Base-by-base conservation (phyloP, 805 yeast species). In the Nakazawaea wyomingensis region DNA sequence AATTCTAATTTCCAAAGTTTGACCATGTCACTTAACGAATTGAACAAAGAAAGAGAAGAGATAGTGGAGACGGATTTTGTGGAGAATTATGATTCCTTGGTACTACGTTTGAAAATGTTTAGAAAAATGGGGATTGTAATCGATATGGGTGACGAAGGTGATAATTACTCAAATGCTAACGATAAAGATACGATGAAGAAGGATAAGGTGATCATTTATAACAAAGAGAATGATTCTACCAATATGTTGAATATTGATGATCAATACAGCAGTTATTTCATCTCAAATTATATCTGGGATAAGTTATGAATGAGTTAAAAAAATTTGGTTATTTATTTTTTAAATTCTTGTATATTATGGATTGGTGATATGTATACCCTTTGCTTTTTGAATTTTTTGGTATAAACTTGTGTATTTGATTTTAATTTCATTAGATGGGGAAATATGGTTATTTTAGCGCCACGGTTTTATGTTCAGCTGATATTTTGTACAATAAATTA, bases 261-360 rank as follows among this genome's bases (percentile, higher is more conserved):
- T 39, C 72, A 76, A 46, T 76, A 80, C 48, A 77, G 84, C 52
- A 81, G 80, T 46, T 82, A 72, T 53, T 85, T 84, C 58, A 73
- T 84, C 24, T 74, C 87, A 11, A 85, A 86, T 54, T 82, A 76
- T 55, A 74, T 86, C 26, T 86, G 96, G 96, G 93, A 85, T 48
- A 71, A 74, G 42, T 50, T 77, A 49, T 70, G 46, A 51, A n/a
- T n/a, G n/a, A 9, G 16, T 22, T 36, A 24, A 10, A 8, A 10
- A 24, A 24, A 8, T 24, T 7, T 6, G n/a, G 14, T 8, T 34
- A 10, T 19, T 26, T 22, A 11, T 24, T n/a, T n/a, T n/a, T n/a
- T n/a, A n/a, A n/a, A n/a, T n/a, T n/a, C n/a, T n/a, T n/a, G n/a
- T n/a, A n/a, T n/a, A n/a, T n/a, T n/a, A n/a, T n/a, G n/a, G n/a